phyloP scores from a whole-genome alignment of 441 rosid genomes.

The Arabidopsis lyrata region DNA sequence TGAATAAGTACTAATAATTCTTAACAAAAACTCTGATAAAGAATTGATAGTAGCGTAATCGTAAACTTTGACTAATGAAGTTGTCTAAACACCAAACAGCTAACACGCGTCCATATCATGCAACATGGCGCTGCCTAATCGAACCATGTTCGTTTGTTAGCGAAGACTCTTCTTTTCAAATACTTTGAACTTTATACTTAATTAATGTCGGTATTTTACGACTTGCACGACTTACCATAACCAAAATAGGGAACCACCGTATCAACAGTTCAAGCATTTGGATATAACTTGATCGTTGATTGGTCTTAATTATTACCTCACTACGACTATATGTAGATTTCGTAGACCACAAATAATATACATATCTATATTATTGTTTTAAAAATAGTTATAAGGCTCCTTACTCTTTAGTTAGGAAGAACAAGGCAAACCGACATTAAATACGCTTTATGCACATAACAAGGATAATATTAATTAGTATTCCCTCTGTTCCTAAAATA shows the following conservation, averaged over 20 bases:
- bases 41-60: background rate
- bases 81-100: conserved; percentile 1
- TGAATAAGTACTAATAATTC: background rate
- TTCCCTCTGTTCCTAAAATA: no score
- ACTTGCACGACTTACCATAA: background rate
- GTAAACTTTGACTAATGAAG: background rate
- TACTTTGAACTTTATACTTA: background rate
- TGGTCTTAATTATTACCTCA: background rate
- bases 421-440: conserved; percentile 16
- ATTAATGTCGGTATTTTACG: conserved; percentile 7
- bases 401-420: background rate
- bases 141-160: conserved; percentile 6
- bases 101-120: conserved; percentile 12
- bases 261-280: background rate
- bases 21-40: background rate
- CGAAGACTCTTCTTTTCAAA: background rate
- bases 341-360: background rate
- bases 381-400: background rate
- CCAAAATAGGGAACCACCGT: conserved; percentile 18
- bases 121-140: conserved; percentile 2
- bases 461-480: background rate
- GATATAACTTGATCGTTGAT: background rate
- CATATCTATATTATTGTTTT: background rate
- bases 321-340: background rate
- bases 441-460: conserved; percentile 3